A percentile compares a stretch with the other conserved stretches of the same genome.
Evolutionary conservation across 495 filamentous ascomycete genomes (phyloP).

Genomic region (Penicillium mononematosum): DNA sequence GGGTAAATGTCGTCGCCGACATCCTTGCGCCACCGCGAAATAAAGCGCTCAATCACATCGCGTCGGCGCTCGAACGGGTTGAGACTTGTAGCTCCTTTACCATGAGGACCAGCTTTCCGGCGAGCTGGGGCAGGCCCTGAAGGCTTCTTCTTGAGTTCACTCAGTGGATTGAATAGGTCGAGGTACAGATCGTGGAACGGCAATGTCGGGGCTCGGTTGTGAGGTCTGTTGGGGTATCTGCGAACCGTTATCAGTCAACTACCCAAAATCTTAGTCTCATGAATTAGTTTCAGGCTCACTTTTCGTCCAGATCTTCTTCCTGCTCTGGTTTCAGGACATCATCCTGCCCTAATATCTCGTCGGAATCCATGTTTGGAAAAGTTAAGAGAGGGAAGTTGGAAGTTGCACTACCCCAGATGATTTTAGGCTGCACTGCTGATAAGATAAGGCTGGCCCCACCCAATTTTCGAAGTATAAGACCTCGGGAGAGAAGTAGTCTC

Average conservation of each 20-base stretch:
- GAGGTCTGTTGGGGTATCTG: constrained; percentile 82
- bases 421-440: constrained; percentile 38
- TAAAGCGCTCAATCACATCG: constrained; percentile 86
- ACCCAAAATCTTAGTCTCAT: not conserved
- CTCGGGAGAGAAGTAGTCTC: too few species aligned
- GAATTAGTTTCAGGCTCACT: constrained; percentile 42
- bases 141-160: constrained; percentile 76
- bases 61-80: constrained; percentile 80
- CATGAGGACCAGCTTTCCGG: constrained; percentile 57
- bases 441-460: constrained; percentile 20
- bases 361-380: constrained; percentile 44
- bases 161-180: constrained; percentile 82
- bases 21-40: constrained; percentile 81
- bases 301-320: constrained; percentile 60
- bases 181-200: constrained; percentile 80
- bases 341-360: constrained; percentile 36
- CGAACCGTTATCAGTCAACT: constrained; percentile 25
- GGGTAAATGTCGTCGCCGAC: constrained; percentile 93
- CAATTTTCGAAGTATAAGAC: not conserved
- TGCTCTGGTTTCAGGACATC: constrained; percentile 33
- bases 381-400: constrained; percentile 23
- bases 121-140: constrained; percentile 47
- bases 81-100: constrained; percentile 46
- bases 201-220: constrained; percentile 73
- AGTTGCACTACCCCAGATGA: constrained; percentile 16